These are phyloP conservation scores for Acephala macrosclerotiorum DNA, from an alignment of 2,329 filamentous ascomycete genomes.

Conservation along the genomic window DNA sequence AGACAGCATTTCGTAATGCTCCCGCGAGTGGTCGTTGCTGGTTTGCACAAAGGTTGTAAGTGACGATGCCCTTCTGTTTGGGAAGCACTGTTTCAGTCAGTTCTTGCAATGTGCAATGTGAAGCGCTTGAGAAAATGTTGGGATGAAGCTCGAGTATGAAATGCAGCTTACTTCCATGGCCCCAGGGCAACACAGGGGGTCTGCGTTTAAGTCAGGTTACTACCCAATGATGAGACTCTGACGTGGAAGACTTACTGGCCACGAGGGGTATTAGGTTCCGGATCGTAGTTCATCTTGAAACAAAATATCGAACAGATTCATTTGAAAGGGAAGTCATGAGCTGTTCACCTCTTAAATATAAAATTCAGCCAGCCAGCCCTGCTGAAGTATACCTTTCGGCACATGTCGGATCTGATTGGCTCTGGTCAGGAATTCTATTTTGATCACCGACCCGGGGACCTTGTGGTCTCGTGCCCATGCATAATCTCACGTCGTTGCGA, in stretches of 20 bases:
- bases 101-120: not conserved
- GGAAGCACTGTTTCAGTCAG: slow-evolving; percentile 9
- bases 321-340: not conserved
- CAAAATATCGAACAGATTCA: not conserved
- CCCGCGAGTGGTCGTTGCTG: slow-evolving; percentile 85
- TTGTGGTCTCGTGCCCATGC: too few relatives aligned
- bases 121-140: not conserved
- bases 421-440: too few relatives aligned
- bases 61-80: slow-evolving; percentile 64
- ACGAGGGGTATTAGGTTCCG: slow-evolving; percentile 12
- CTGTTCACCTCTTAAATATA: too few relatives aligned
- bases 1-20: slow-evolving; percentile 78
- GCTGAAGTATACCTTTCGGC: too few relatives aligned
- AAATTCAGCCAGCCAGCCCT: too few relatives aligned
- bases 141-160: not conserved
- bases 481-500: too few relatives aligned
- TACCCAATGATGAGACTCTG: not conserved
- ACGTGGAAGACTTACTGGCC: slow-evolving; percentile 6
- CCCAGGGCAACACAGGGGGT: slow-evolving; percentile 9
- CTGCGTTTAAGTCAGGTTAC: not conserved
- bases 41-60: slow-evolving; percentile 83
- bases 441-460: too few relatives aligned
- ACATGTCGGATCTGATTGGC: too few relatives aligned
- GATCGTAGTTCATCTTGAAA: slow-evolving; percentile 16
- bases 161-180: slow-evolving; percentile 12